Evolutionary conservation across 2,329 filamentous ascomycete genomes (phyloP), one percentile per base, ranked within the genome.

Genomic region (Monilinia laxa): DNA sequence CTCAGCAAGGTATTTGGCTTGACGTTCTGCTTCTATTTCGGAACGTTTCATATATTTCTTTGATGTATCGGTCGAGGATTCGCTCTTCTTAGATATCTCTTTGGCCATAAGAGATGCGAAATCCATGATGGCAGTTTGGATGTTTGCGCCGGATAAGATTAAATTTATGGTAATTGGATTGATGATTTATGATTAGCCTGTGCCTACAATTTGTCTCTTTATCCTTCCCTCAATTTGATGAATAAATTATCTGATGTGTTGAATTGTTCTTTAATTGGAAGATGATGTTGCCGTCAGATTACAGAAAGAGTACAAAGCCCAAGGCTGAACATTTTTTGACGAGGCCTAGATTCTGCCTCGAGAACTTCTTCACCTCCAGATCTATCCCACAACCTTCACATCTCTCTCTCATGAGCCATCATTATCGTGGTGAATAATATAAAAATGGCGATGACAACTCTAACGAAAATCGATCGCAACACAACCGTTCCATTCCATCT

Each of bases 51-150:
- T 80, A 78, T 92, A 98, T 79, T 96, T 97, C 74, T 90, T 89
- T 51, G 78, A 74, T 20, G 80, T 64, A 57, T 74, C 72, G 7
- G 68, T 52, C 28, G 78, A 70, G 63, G 80, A 72, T 53, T 79
- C 80, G 78, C 92, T 92, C 72, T 89, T 84, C 78, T 95, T 96
- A 74, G 91, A 87, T 75, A 99, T 95, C 79, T 97, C 93, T 76
- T 92, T 90, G 75, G 91, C 88, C 92, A 99, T 96, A 58, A 99
- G 82, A 47, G 92, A 87, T 69, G 93, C 93, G 81, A 99, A 99
- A 79, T 99, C 93, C 95, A 99, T 99, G 72, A 69, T 82, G 76
- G 69, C 62, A 66, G 63, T 31, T 56, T 63, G 28, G 28, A 31
- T n/a, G 28, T 54, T 51, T 52, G 49, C 40, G 52, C 52, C 47